Evolutionary conservation across 306 rosid genomes (phyloP).

Genomic region (Purshia tridentata): DNA sequence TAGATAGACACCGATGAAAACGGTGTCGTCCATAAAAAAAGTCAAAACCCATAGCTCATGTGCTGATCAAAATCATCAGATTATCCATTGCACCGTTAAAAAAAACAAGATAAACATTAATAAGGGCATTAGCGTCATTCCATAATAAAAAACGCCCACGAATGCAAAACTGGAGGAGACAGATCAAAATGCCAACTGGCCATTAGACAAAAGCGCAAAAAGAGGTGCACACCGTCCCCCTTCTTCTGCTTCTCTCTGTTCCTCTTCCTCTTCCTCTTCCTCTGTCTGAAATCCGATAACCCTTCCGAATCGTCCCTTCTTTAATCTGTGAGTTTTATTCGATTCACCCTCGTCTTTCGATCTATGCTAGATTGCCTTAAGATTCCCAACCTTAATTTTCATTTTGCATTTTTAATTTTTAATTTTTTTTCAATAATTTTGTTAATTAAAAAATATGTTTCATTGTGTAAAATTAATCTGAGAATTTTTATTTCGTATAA

Average conservation of each 20-base stretch:
- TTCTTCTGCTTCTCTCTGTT: constrained; percentile 13
- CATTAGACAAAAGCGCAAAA: not conserved
- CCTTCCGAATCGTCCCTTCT: constrained; percentile 23
- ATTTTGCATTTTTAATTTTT: not conserved
- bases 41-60: too few relatives aligned
- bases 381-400: not conserved
- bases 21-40: too few relatives aligned
- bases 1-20: too few relatives aligned
- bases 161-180: not conserved
- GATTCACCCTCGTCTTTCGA: constrained; percentile 1
- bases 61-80: too few relatives aligned
- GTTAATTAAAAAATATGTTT: not conserved
- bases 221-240: not conserved
- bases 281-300: constrained; percentile 16
- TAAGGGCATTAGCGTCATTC: constrained; percentile 27
- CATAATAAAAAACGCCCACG: not conserved
- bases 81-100: not conserved
- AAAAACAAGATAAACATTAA: too few relatives aligned
- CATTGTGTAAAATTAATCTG: too few relatives aligned
- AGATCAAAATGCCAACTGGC: constrained; percentile 26
- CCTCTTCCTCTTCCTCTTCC: too few relatives aligned
- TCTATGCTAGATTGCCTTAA: constrained; percentile 1
- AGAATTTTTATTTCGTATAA: not conserved
- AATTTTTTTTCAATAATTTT: not conserved
- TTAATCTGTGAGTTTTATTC: constrained; percentile 37